phyloP scores from a whole-genome alignment of 1,284 basidiomycete genomes.

The Ceratobasidium sp. region DNA sequence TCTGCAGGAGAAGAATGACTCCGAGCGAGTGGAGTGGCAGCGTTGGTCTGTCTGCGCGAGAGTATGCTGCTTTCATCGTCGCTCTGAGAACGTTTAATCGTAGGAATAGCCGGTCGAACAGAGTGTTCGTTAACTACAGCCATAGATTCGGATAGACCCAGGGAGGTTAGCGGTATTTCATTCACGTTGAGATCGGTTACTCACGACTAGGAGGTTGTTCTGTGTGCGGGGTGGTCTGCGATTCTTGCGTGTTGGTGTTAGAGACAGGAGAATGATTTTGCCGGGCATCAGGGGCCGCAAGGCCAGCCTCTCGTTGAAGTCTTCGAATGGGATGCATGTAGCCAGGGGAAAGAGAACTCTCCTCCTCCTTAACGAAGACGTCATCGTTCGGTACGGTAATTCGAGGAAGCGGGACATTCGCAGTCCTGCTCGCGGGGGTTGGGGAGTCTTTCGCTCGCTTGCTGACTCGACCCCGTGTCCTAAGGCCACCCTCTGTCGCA shows the following conservation, averaged over 20 bases:
- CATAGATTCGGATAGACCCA: neutral
- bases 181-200: too few relatives aligned
- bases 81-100: slow-evolving; percentile 30
- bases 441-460: slow-evolving; percentile 28
- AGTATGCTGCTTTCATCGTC: slow-evolving; percentile 18
- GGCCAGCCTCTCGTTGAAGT: slow-evolving; percentile 9
- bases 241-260: slow-evolving; percentile 37
- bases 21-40: slow-evolving; percentile 8
- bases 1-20: slow-evolving; percentile 43
- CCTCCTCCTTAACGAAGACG: slow-evolving; percentile 1
- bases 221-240: neutral
- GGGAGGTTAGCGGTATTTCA: too few relatives aligned
- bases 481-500: slow-evolving; percentile 16
- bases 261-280: slow-evolving; percentile 1
- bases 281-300: neutral
- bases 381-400: neutral
- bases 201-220: neutral
- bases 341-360: neutral
- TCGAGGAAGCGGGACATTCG: neutral
- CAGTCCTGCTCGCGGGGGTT: slow-evolving; percentile 10
- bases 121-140: neutral
- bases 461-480: slow-evolving; percentile 9
- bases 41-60: neutral
- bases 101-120: neutral
- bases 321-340: slow-evolving; percentile 1